Conservation (phyloP, 2,329 filamentous ascomycete species). For the Fusarium tjaetaba region DNA sequence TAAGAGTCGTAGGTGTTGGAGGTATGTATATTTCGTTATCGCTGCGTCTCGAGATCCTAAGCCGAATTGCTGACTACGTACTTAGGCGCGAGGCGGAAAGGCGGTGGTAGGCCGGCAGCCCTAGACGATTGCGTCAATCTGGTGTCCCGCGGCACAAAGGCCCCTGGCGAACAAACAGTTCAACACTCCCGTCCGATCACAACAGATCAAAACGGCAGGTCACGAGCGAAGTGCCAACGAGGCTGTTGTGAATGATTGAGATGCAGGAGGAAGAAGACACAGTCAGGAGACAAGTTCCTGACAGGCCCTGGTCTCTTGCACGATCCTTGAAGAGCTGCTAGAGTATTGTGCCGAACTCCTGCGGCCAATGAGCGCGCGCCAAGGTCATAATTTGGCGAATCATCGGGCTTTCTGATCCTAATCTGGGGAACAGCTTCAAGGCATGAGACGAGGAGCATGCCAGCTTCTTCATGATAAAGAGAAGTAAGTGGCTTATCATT, state of each 20-base stretch:
- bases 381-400: slow-evolving; percentile 8
- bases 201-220: slow-evolving; percentile 14
- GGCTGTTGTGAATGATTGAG: slow-evolving; percentile 30
- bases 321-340: slow-evolving; percentile 36
- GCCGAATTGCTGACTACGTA: slow-evolving; percentile 33
- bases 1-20: slow-evolving; percentile 6
- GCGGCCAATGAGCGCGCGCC: slow-evolving; percentile 21
- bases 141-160: slow-evolving; percentile 38
- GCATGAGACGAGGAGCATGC: background rate
- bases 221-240: slow-evolving; percentile 23
- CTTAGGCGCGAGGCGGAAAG: slow-evolving; percentile 22
- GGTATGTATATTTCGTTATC: slow-evolving; percentile 31
- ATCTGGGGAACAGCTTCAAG: slow-evolving; percentile 34
- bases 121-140: slow-evolving; percentile 41
- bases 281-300: slow-evolving; percentile 42
- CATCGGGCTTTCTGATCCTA: background rate
- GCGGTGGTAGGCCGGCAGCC: slow-evolving; percentile 18
- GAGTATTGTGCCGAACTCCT: slow-evolving; percentile 3
- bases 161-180: slow-evolving; percentile 24
- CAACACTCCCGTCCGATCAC: slow-evolving; percentile 14
- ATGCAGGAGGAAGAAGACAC: slow-evolving; percentile 27
- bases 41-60: slow-evolving; percentile 25
- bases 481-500: background rate
- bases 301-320: slow-evolving; percentile 23
- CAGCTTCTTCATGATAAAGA: slow-evolving; percentile 6